Evolutionary conservation across 108 stramenopile genomes (phyloP).

Genomic region (Pseudonitzschia pungens): DNA sequence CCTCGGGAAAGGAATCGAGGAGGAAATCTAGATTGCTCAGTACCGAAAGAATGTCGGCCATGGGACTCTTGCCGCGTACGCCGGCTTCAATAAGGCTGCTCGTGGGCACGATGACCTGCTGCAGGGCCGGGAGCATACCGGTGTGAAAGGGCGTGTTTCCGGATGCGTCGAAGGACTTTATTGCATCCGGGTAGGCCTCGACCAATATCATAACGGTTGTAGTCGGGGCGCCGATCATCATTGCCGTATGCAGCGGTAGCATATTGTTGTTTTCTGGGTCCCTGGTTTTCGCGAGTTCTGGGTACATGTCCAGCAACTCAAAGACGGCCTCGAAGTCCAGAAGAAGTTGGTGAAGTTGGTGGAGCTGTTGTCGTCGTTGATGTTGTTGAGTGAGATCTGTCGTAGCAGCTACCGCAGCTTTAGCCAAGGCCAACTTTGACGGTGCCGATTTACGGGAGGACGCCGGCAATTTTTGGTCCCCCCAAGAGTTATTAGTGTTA

Average conservation of each 20-base stretch:
- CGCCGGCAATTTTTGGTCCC: not conserved
- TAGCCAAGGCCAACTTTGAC: not conserved
- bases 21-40: constrained; percentile 5
- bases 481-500: constrained; percentile 1
- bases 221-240: constrained; percentile 9
- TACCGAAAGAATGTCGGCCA: not conserved
- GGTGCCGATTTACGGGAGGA: not conserved
- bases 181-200: constrained; percentile 10
- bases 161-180: not conserved
- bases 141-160: constrained; percentile 19
- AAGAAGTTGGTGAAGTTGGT: not conserved
- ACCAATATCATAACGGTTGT: constrained; percentile 3
- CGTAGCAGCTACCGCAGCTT: not conserved
- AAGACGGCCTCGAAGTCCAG: not conserved
- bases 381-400: no score
- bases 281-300: constrained; percentile 1
- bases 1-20: constrained; percentile 18
- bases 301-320: not conserved
- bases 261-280: not conserved
- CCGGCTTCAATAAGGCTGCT: not conserved
- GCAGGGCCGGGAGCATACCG: constrained; percentile 8
- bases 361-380: not conserved
- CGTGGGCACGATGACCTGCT: constrained; percentile 2
- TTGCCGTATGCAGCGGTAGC: constrained; percentile 7
- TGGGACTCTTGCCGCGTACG: not conserved